Percentiles rank a stretch among this genome's conserved stretches.
phyloP scores from a whole-genome alignment of 306 rosid genomes.

The Prunus salicina region DNA sequence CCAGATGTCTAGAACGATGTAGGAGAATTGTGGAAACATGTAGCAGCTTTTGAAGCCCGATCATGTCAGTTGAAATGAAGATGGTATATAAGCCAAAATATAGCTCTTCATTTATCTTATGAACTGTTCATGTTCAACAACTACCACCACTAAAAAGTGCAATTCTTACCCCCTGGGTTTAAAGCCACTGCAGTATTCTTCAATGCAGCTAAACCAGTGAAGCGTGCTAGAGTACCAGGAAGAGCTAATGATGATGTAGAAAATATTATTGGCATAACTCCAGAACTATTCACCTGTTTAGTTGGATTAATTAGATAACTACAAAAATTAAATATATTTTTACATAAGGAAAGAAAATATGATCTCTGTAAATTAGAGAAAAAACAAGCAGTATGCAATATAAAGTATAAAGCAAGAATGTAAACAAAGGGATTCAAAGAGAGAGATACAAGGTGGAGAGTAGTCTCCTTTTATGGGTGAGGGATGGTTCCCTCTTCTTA shows the following conservation, averaged over 20 bases:
- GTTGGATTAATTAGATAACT: constrained; percentile 7
- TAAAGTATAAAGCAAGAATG: not conserved
- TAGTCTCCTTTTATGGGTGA: too few relatives aligned
- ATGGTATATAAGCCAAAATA: not conserved
- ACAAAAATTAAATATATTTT: not conserved
- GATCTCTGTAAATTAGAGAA: too few relatives aligned
- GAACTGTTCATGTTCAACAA: not conserved
- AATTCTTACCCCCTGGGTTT: constrained; percentile 80
- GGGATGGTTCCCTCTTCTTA: too few relatives aligned
- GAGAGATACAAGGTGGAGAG: too few relatives aligned
- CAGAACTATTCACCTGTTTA: constrained; percentile 91
- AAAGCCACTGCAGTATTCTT: constrained; percentile 82
- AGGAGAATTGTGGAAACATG: not conserved
- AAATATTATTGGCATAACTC: constrained; percentile 96
- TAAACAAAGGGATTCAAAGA: not conserved
- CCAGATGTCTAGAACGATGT: not conserved
- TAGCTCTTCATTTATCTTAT: not conserved
- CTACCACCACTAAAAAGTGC: not conserved
- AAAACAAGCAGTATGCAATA: not conserved
- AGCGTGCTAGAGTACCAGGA: constrained; percentile 94
- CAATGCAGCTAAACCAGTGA: constrained; percentile 73
- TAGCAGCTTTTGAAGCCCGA: not conserved
- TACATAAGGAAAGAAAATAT: not conserved
- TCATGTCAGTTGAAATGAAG: constrained; percentile 1
- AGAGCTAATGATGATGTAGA: constrained; percentile 93